Percentiles rank a stretch among this genome's conserved stretches.
These are phyloP conservation scores for Zymoseptoria tritici DNA, from an alignment of 2,329 filamentous ascomycete genomes.

Conservation along the genomic window DNA sequence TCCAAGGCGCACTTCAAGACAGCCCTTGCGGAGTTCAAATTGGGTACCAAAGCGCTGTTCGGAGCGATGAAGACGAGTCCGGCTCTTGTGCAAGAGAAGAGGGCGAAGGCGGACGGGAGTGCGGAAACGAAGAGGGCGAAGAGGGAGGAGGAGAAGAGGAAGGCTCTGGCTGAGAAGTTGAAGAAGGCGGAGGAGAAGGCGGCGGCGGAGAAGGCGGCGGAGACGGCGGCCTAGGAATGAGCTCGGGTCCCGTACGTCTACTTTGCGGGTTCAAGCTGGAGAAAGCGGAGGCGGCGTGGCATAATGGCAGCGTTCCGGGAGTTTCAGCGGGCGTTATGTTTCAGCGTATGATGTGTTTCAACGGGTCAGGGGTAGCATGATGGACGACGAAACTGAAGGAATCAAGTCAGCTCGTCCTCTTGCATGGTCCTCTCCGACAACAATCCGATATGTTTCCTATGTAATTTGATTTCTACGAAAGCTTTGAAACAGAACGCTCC, in stretches of 20 bases:
- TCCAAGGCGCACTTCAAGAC: background rate
- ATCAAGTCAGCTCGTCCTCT: background rate
- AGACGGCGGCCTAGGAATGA: background rate
- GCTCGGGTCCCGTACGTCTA: background rate
- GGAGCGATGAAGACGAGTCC: background rate
- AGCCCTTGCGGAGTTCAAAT: background rate
- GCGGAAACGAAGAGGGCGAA: background rate
- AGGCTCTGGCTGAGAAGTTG: background rate
- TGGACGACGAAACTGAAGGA: background rate
- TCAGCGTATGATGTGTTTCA: background rate
- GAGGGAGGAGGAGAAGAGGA: background rate
- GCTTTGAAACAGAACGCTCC: background rate
- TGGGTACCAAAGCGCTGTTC: background rate
- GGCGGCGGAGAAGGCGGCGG: background rate
- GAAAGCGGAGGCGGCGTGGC: background rate
- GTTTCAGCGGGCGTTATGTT: background rate
- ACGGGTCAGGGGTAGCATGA: background rate
- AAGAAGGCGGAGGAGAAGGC: background rate
- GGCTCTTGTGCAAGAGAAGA: conserved; percentile 39
- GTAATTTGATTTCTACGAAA: background rate
- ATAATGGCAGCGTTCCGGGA: background rate
- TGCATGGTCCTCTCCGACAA: background rate
- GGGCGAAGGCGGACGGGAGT: background rate
- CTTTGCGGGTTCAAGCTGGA: background rate
- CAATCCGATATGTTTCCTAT: background rate